These are phyloP conservation scores for Neurospora sp. DNA, from an alignment of 495 filamentous ascomycete genomes.

Conservation along the genomic window DNA sequence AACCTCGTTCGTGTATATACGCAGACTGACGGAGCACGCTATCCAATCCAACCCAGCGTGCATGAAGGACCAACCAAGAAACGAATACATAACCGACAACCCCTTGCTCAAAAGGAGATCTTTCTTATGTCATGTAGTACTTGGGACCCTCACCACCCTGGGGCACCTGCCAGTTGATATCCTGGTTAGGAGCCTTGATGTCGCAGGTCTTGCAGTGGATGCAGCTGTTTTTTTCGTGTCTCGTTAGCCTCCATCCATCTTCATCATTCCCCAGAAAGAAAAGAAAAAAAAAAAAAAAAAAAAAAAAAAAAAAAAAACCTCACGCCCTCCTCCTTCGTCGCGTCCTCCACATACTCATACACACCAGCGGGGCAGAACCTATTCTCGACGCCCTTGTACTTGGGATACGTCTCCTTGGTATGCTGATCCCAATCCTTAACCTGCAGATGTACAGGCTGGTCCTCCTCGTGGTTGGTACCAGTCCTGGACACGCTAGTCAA, in stretches of 20 bases:
- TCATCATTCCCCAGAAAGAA: not conserved
- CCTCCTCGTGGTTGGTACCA: slow-evolving; percentile 97
- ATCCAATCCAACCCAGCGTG: too few species aligned
- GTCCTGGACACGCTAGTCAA: slow-evolving; percentile 87
- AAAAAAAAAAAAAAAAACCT: too few species aligned
- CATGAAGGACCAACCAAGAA: not conserved
- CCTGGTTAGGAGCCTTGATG: slow-evolving; percentile 93
- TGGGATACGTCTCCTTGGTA: slow-evolving; percentile 68
- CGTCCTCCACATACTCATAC: slow-evolving; percentile 96
- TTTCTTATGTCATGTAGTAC: slow-evolving; percentile 74
- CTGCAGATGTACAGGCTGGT: slow-evolving; percentile 92
- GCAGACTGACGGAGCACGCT: too few species aligned
- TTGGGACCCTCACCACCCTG: slow-evolving; percentile 96
- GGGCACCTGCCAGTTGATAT: slow-evolving; percentile 94
- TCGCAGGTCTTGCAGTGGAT: slow-evolving; percentile 99
- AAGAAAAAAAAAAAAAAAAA: too few species aligned
- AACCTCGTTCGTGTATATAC: not conserved
- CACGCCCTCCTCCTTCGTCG: slow-evolving; percentile 69
- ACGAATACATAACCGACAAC: not conserved
- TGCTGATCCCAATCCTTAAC: slow-evolving; percentile 93
- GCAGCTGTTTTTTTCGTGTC: slow-evolving; percentile 46
- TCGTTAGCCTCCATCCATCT: not conserved
- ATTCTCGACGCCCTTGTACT: slow-evolving; percentile 89
- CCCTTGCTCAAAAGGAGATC: not conserved
- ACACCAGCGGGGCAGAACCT: slow-evolving; percentile 99